Evolutionary conservation across 345 rosid species (phyloP), one percentile per base, ranked within the genome.

Genomic region (Raphanus sativus): DNA sequence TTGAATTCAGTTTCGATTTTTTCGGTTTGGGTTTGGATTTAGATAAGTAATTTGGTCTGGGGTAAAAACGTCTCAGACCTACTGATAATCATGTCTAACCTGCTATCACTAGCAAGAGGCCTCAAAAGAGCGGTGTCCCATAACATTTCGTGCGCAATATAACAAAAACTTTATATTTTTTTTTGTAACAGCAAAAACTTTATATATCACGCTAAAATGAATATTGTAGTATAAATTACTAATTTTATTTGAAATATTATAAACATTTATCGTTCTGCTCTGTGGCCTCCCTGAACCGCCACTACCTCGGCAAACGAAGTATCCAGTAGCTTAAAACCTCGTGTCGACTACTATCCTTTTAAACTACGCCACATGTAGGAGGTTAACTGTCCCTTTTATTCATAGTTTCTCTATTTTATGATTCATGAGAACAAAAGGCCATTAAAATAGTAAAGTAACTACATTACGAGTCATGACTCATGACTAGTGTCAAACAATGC

Each of bases 401-500:
- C 45, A 38, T 12, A 38, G 45, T 24, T 36, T 1, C 10, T n/a
- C 21, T n/a, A 50, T 50, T 50, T 50, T n/a, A 60, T 7, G 15
- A 58, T 60, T 65, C 25, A 61, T 16, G 62, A 42, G 21, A 59
- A 2, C 1, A 3, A 63, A 33, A 36, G 6, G 6, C 26, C 38
- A 17, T 48, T 42, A 30, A 29, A 71, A 4, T 40, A 4, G 67
- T 70, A 70, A 30, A 5, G 2, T 28, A 68, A 65, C 13, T 40
- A 40, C 48, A 40, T 40, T 40, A 10, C 48, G 48, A 40, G 48
- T 40, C 48, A 40, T 40, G 48, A 40, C 48, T 62, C 33, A 70
- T 11, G 76, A 66, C 42, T 48, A 10, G 69, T 48, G 75, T 74
- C 78, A 68, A 79, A 79, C 38, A 62, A 42, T 79, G 77, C 82